A percentile compares a stretch with the other conserved stretches of the same genome.
Conservation (phyloP, 352 stramenopile genomes). For the Phytopythium montanum region DNA sequence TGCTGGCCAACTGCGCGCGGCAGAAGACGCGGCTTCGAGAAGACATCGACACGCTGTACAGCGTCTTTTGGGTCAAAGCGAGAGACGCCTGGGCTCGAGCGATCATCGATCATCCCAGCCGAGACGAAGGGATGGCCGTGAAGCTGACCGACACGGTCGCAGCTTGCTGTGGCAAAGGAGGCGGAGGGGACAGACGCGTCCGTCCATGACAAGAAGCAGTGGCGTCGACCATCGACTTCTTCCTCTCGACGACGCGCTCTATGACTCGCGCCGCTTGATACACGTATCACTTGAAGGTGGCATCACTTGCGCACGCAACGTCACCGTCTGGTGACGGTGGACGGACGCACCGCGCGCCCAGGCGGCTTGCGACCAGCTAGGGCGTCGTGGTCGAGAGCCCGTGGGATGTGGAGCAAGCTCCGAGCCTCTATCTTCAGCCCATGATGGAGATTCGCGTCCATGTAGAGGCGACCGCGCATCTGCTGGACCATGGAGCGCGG, state of each 20-base stretch:
- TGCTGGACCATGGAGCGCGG: not conserved
- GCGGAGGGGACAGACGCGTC: not conserved
- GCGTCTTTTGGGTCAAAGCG: slow-evolving; percentile 28
- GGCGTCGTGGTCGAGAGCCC: not conserved
- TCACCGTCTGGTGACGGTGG: not conserved
- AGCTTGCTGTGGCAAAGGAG: not conserved
- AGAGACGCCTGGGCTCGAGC: slow-evolving; percentile 14
- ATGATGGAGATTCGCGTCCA: not conserved
- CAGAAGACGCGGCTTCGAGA: slow-evolving; percentile 28
- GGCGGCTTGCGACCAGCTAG: not conserved
- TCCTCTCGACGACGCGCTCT: not conserved
- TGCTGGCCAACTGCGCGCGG: slow-evolving; percentile 28
- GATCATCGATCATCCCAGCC: not conserved
- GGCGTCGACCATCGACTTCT: no score
- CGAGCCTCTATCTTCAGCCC: not conserved
- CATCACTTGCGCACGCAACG: not conserved
- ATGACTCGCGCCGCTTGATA: not conserved
- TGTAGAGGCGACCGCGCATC: not conserved
- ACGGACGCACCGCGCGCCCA: not conserved
- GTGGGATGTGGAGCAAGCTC: not conserved
- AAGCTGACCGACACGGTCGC: not conserved
- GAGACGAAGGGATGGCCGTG: not conserved
- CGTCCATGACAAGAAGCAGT: not conserved
- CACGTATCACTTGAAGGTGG: not conserved
- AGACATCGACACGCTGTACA: slow-evolving; percentile 25